Evolutionary conservation across 2,329 filamentous ascomycete species (phyloP), one percentile per base, ranked within the genome.

Genomic region (Diaporthe sp.): DNA sequence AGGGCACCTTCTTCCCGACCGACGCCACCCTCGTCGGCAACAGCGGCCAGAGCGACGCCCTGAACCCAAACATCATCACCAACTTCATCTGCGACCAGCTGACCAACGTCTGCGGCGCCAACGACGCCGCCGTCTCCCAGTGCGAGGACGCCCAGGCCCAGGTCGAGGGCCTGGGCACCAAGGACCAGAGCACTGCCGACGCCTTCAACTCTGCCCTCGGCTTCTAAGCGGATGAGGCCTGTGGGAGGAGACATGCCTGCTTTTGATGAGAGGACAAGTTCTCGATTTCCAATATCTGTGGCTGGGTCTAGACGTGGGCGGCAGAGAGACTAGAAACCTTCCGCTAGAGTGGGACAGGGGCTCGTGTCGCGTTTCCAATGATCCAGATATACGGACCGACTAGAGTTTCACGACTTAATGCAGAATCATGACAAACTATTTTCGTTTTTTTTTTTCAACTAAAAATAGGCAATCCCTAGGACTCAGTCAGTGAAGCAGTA

Each of bases 61-160:
- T 91, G 17, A 91, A 91, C 86, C 90, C 89, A 50, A 89, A 89
- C 83, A 92, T 92, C 84, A 92, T 92, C 84, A 91, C 88, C 79
- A 91, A 90, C 83, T 86, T 88, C 25, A 87, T 92, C 77, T 90
- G 89, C 83, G 88, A 92, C 82, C 89, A 91, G 81, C 84, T 92
- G 73, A 88, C 84, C 76, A 92, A 91, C 80, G 88, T 89, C 33
- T 92, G 90, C 82, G 82, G 83, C n/a, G 89, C 89, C 67, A 90
- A 90, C 80, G 85, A 83, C 19, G 89, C 88, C 1, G 90, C 89
- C 45, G 85, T 86, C 69, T 80, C 84, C 22, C 82, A 84, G 3
- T 90, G 88, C 80, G 79, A 82, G 74, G 82, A 83, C 47, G 89
- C 88, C 3, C 82, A 90, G 79, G 84, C 87, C 0, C 80, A 86